Conservation (phyloP, 306 rosid genomes). For the Benincasa hispida region DNA sequence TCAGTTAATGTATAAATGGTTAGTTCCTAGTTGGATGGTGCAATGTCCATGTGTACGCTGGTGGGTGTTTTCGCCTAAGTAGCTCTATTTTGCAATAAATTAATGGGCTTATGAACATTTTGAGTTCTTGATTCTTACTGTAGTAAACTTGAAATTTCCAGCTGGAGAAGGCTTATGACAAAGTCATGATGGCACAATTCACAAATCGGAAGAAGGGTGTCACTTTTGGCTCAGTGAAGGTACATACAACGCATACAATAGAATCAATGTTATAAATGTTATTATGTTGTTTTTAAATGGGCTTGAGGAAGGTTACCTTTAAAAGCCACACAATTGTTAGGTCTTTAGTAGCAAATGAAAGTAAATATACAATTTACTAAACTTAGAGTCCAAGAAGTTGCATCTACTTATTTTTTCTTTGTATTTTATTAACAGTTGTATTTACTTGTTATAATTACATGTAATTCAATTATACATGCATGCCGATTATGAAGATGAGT, state of each 20-base stretch:
- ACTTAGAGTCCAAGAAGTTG: neutral
- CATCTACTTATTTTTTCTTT: too few relatives aligned
- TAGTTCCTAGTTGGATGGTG: neutral
- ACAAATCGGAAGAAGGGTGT: slow-evolving; percentile 85
- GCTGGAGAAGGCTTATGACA: slow-evolving; percentile 93
- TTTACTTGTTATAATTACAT: neutral
- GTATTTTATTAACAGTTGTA: neutral
- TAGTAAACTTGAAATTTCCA: slow-evolving; percentile 13
- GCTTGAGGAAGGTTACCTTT: neutral
- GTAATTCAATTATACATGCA: neutral
- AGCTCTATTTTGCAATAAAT: neutral
- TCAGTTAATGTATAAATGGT: neutral
- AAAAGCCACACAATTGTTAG: neutral
- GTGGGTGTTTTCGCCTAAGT: neutral
- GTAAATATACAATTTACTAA: neutral
- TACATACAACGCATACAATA: slow-evolving; percentile 5
- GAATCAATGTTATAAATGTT: neutral
- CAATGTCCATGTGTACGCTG: neutral
- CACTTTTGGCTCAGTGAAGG: slow-evolving; percentile 82
- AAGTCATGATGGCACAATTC: slow-evolving; percentile 91
- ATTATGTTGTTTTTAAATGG: neutral
- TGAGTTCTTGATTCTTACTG: neutral
- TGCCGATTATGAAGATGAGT: neutral
- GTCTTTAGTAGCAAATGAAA: neutral
- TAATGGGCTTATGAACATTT: neutral